These are phyloP conservation scores for Cytospora piceicola DNA, from an alignment of 2,329 filamentous ascomycete genomes.

Conservation along the genomic window DNA sequence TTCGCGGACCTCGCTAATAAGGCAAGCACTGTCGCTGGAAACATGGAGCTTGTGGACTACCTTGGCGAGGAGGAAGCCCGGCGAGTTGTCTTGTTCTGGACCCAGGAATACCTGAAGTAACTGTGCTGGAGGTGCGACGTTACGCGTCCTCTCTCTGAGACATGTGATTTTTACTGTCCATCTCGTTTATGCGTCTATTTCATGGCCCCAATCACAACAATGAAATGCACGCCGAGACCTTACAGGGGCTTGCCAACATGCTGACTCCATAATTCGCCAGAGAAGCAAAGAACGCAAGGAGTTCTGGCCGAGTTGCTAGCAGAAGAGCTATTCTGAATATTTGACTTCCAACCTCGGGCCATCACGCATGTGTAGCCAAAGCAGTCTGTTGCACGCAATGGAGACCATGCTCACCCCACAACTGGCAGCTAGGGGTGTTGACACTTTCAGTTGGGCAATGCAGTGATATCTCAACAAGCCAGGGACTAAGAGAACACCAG, in stretches of 20 bases:
- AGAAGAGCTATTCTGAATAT: background rate
- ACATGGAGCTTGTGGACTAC: constrained; percentile 34
- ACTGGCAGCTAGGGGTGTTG: background rate
- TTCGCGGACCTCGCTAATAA: constrained; percentile 40
- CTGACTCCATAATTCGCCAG: background rate
- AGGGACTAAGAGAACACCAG: background rate
- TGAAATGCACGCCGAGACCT: background rate
- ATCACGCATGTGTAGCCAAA: background rate
- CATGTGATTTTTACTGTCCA: background rate
- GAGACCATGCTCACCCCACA: background rate
- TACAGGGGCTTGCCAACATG: background rate
- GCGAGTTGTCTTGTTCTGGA: constrained; percentile 33
- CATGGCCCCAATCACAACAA: background rate
- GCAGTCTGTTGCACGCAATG: background rate
- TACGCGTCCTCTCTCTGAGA: background rate
- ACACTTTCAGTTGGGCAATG: background rate
- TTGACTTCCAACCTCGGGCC: background rate
- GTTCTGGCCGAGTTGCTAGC: background rate
- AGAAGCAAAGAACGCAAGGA: background rate
- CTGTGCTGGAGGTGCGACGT: too few relatives aligned
- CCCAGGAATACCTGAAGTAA: constrained; percentile 25
- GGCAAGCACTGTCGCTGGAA: constrained; percentile 33
- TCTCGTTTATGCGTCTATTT: background rate
- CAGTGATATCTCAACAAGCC: background rate
- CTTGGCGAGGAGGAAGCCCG: constrained; percentile 37